These are phyloP conservation scores for Nymphaea colorata DNA, from an alignment of 164 flowering plant genomes.

Conservation along the genomic window DNA sequence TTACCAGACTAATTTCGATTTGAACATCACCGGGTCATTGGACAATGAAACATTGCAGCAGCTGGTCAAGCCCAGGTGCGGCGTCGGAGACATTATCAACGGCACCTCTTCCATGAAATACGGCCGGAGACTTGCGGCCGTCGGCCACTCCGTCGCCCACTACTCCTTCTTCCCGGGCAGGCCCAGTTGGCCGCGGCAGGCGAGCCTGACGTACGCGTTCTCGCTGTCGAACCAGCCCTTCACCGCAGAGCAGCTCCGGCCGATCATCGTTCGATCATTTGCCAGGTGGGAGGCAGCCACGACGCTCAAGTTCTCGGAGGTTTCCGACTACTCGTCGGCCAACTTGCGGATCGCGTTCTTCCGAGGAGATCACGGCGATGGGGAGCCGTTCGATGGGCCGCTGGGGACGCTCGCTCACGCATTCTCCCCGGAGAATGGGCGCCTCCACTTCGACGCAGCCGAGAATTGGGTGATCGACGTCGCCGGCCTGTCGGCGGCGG, in stretches of 20 bases:
- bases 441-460: constrained; percentile 52
- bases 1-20: constrained; percentile 26
- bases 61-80: constrained; percentile 57
- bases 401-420: constrained; percentile 66
- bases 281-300: constrained; percentile 52
- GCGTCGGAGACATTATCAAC: constrained; percentile 35
- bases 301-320: constrained; percentile 38
- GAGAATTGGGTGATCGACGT: constrained; percentile 50
- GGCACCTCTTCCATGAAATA: constrained; percentile 15
- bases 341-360: constrained; percentile 51
- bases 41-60: constrained; percentile 33
- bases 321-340: constrained; percentile 18
- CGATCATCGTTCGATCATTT: constrained; percentile 38
- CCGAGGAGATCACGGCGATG: constrained; percentile 62
- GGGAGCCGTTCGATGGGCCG: constrained; percentile 62
- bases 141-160: constrained; percentile 18
- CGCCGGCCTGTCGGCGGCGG: not conserved
- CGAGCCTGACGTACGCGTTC: constrained; percentile 49
- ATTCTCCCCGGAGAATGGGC: constrained; percentile 53
- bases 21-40: constrained; percentile 44
- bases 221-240: constrained; percentile 16
- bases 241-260: constrained; percentile 10
- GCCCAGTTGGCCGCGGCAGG: constrained; percentile 32
- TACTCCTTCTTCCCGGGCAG: constrained; percentile 35
- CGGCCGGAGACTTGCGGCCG: not conserved